These are phyloP conservation scores for Verbena officinalis DNA, from an alignment of 257 asterid genomes.

Conservation along the genomic window DNA sequence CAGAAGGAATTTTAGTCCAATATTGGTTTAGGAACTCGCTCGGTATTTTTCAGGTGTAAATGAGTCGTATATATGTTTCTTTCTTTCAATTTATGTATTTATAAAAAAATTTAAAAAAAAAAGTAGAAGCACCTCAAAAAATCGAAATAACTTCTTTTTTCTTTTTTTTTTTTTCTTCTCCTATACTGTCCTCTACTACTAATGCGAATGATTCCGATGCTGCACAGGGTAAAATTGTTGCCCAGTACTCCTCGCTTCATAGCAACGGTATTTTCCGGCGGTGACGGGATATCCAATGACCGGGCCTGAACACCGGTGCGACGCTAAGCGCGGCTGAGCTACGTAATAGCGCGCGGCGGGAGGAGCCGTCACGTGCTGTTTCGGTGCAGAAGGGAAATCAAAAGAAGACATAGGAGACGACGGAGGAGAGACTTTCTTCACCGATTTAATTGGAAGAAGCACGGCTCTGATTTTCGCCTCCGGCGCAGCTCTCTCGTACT, in stretches of 20 bases:
- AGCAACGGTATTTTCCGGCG: slow-evolving; percentile 28
- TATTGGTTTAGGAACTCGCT: not conserved
- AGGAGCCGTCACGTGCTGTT: slow-evolving; percentile 24
- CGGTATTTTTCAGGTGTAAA: slow-evolving; percentile 27
- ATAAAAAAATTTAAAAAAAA: not conserved
- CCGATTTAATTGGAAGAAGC: slow-evolving; percentile 47
- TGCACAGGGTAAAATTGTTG: slow-evolving; percentile 33
- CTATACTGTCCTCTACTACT: slow-evolving; percentile 17
- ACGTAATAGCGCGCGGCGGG: slow-evolving; percentile 12
- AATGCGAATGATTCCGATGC: slow-evolving; percentile 31
- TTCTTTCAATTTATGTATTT: not conserved
- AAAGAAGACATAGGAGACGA: slow-evolving; percentile 68
- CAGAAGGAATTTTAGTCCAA: not conserved
- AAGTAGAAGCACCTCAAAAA: slow-evolving; percentile 20
- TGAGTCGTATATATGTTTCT: slow-evolving; percentile 6
- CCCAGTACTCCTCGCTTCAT: slow-evolving; percentile 26
- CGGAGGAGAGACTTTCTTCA: slow-evolving; percentile 62
- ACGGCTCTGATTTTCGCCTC: slow-evolving; percentile 74
- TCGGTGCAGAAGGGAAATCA: slow-evolving; percentile 50
- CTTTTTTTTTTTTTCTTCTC: slow-evolving; percentile 1
- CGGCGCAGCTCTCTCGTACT: slow-evolving; percentile 60
- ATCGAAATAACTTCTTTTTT: slow-evolving; percentile 27
- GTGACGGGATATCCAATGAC: slow-evolving; percentile 30
- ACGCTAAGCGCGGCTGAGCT: slow-evolving; percentile 29
- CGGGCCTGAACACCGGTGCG: slow-evolving; percentile 25